phyloP scores from a whole-genome alignment of 139 green algal genomes.

The Chlorella sp. region DNA sequence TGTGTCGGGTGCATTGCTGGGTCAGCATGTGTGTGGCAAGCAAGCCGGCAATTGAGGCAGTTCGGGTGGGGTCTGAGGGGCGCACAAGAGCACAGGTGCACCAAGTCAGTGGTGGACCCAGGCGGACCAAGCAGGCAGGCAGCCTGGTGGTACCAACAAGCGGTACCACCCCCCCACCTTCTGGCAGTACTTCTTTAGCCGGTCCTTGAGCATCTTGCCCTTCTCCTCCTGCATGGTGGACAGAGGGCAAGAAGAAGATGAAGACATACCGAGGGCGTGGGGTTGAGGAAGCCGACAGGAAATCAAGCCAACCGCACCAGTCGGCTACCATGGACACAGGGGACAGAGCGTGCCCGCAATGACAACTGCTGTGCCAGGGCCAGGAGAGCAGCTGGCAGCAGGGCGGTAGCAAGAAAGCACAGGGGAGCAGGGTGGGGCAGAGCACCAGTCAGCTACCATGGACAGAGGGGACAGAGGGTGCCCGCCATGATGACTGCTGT shows the following conservation, averaged over 20 bases:
- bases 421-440: not conserved
- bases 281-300: too few relatives aligned
- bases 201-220: conserved; percentile 83
- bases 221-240: conserved; percentile 60
- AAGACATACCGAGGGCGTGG: not conserved
- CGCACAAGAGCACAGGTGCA: not conserved
- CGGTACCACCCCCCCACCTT: conserved; percentile 66
- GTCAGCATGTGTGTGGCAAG: not conserved
- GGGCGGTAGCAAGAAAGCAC: too few relatives aligned
- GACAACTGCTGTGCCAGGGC: too few relatives aligned
- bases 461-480: not conserved
- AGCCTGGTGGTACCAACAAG: not conserved
- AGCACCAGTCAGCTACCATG: not conserved
- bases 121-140: not conserved
- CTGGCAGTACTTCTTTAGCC: conserved; percentile 96
- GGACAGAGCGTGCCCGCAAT: not conserved
- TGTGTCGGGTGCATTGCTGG: too few relatives aligned
- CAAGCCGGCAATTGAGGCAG: not conserved
- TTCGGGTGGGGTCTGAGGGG: not conserved
- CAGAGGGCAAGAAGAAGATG: not conserved
- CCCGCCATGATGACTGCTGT: too few relatives aligned
- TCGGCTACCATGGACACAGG: too few relatives aligned
- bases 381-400: too few relatives aligned
- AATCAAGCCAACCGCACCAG: not conserved
- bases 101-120: not conserved